Conservation (phyloP, 2,329 filamentous ascomycete species). For the Tolypocladium album region DNA sequence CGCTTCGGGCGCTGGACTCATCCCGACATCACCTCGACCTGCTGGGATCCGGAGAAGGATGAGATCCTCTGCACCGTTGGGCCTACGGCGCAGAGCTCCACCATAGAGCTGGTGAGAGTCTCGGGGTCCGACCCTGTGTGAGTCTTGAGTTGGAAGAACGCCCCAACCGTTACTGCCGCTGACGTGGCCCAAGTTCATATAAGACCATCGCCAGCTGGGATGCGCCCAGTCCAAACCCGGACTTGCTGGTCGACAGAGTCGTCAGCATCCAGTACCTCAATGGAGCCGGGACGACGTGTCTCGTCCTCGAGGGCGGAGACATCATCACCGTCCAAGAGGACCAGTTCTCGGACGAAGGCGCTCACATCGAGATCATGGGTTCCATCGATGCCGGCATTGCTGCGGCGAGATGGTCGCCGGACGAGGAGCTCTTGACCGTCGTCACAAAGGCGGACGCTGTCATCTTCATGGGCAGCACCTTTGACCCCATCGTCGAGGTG, state of each 20-base stretch:
- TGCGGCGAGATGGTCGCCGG: conserved; percentile 86
- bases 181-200: conserved; percentile 13
- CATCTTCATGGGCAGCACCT: conserved; percentile 85
- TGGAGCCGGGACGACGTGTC: conserved; percentile 65
- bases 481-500: conserved; percentile 73
- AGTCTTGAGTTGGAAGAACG: background rate
- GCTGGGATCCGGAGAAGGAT: conserved; percentile 77
- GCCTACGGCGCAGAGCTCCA: conserved; percentile 56
- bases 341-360: conserved; percentile 38
- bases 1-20: conserved; percentile 56
- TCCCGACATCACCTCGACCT: conserved; percentile 58
- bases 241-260: conserved; percentile 64
- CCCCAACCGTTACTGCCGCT: background rate
- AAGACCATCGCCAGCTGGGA: conserved; percentile 72
- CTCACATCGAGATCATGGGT: conserved; percentile 88
- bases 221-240: conserved; percentile 67
- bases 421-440: conserved; percentile 82
- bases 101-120: conserved; percentile 60
- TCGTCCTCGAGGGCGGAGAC: conserved; percentile 84
- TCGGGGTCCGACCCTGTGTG: conserved; percentile 27
- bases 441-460: conserved; percentile 69
- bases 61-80: conserved; percentile 77
- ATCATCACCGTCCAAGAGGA: conserved; percentile 74
- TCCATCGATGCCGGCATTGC: conserved; percentile 87
- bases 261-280: conserved; percentile 76